A percentile compares a stretch with the other conserved stretches of the same genome.
Conservation (phyloP, 805 yeast species). For the Jamesozyma gamospora region DNA sequence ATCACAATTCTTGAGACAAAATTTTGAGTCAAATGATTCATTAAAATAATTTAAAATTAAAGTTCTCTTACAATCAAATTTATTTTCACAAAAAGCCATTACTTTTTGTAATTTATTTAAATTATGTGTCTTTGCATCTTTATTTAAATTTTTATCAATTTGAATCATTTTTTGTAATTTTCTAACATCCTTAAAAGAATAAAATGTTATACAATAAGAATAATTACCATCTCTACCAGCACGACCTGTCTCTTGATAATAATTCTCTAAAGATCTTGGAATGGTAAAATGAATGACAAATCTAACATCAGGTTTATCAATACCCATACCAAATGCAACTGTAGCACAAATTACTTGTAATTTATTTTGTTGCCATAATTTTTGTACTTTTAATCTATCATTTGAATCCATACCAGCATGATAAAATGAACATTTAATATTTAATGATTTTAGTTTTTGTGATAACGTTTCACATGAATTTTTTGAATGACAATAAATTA, state of each 20-base stretch:
- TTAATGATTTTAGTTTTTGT: conserved; percentile 43
- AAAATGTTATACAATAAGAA: conserved; percentile 77
- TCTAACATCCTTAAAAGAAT: conserved; percentile 70
- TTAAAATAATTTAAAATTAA: conserved; percentile 87
- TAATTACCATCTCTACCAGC: conserved; percentile 92
- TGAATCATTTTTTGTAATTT: conserved; percentile 67
- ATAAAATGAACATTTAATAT: conserved; percentile 64
- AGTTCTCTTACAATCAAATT: conserved; percentile 79
- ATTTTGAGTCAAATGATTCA: conserved; percentile 58
- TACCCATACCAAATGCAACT: conserved; percentile 98
- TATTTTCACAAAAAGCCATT: conserved; percentile 83
- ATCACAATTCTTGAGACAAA: conserved; percentile 73
- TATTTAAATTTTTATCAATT: conserved; percentile 58
- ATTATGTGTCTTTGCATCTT: conserved; percentile 63
- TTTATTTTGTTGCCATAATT: conserved; percentile 65
- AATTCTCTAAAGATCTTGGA: conserved; percentile 89
- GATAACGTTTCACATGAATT: conserved; percentile 78
- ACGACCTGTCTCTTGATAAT: conserved; percentile 96
- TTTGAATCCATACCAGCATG: conserved; percentile 93
- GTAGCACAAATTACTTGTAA: conserved; percentile 88
- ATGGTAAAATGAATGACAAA: conserved; percentile 81
- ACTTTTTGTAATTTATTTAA: conserved; percentile 69
- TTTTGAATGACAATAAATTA: conserved; percentile 88
- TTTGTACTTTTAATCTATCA: conserved; percentile 63
- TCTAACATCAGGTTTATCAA: conserved; percentile 91